Evolutionary conservation across 2,329 filamentous ascomycete genomes (phyloP).

Genomic region (Alternaria atra): DNA sequence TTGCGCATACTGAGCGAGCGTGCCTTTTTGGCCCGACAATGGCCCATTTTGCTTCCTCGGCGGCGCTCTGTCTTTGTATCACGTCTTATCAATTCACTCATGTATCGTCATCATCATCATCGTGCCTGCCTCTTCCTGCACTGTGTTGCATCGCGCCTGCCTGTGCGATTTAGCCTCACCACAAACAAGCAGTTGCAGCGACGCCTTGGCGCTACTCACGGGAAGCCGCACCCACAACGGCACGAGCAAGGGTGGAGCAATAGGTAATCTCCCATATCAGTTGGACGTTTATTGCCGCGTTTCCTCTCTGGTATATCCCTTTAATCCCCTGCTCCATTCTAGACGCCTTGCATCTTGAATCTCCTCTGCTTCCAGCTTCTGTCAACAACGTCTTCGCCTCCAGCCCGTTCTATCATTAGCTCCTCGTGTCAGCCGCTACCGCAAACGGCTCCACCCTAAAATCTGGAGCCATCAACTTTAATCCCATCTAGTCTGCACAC

Average conservation of each 20-base stretch:
- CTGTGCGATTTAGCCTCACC: neutral
- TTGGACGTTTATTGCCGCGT: neutral
- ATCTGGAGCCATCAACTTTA: conserved; percentile 12
- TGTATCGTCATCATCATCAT: neutral
- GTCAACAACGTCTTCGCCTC: neutral
- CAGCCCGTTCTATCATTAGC: conserved; percentile 3
- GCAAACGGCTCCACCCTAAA: conserved; percentile 8
- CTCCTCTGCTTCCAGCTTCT: neutral
- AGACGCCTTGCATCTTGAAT: neutral
- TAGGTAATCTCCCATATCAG: conserved; percentile 14
- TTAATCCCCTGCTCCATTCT: neutral
- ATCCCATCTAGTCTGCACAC: conserved; percentile 5
- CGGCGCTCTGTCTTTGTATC: neutral
- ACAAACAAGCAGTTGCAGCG: conserved; percentile 14
- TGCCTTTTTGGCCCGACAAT: neutral
- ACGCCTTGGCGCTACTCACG: conserved; percentile 10
- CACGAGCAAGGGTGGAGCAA: neutral
- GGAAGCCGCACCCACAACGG: conserved; percentile 11
- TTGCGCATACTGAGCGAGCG: neutral
- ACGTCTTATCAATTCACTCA: neutral
- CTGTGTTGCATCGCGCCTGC: conserved; percentile 7
- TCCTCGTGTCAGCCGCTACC: conserved; percentile 11
- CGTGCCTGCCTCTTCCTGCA: conserved; percentile 5
- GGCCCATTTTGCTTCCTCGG: neutral
- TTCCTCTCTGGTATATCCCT: neutral